These are phyloP conservation scores for Zygosaccharomyces pseudobailii DNA, from an alignment of 1,139 yeast species.

Conservation along the genomic window DNA sequence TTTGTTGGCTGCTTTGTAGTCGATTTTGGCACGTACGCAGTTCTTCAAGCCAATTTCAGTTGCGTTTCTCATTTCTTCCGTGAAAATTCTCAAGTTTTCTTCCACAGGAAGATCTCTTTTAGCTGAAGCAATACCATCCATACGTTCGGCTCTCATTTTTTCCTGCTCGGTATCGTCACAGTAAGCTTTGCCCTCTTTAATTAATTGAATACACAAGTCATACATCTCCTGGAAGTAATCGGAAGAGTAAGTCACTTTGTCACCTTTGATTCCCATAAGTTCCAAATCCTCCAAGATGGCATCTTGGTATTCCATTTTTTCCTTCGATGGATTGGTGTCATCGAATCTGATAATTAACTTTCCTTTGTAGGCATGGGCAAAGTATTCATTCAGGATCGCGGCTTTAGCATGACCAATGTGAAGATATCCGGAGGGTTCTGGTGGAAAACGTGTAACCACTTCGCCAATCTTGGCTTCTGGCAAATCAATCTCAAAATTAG, in stretches of 20 bases:
- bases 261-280: constrained; percentile 88
- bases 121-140: constrained; percentile 87
- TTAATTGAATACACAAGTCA: constrained; percentile 74
- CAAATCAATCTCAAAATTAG: constrained; percentile 88
- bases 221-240: constrained; percentile 90
- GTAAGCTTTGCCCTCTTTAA: constrained; percentile 92
- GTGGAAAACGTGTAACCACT: constrained; percentile 96
- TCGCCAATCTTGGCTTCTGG: constrained; percentile 87
- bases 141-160: constrained; percentile 95
- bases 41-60: constrained; percentile 84
- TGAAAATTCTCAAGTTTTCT: constrained; percentile 80
- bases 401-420: constrained; percentile 98
- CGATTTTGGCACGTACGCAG: constrained; percentile 94
- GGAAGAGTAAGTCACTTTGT: constrained; percentile 78
- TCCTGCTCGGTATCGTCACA: constrained; percentile 94
- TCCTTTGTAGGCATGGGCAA: constrained; percentile 91
- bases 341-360: constrained; percentile 92
- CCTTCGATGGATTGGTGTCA: constrained; percentile 95
- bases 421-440: constrained; percentile 83
- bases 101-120: constrained; percentile 90
- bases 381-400: constrained; percentile 89
- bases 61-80: constrained; percentile 86
- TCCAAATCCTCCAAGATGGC: constrained; percentile 86
- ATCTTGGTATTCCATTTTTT: constrained; percentile 87
- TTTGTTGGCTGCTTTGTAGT: constrained; percentile 83